Evolutionary conservation across 202 grass and related monocot genomes (phyloP).

Genomic region (Musa balbisiana): DNA sequence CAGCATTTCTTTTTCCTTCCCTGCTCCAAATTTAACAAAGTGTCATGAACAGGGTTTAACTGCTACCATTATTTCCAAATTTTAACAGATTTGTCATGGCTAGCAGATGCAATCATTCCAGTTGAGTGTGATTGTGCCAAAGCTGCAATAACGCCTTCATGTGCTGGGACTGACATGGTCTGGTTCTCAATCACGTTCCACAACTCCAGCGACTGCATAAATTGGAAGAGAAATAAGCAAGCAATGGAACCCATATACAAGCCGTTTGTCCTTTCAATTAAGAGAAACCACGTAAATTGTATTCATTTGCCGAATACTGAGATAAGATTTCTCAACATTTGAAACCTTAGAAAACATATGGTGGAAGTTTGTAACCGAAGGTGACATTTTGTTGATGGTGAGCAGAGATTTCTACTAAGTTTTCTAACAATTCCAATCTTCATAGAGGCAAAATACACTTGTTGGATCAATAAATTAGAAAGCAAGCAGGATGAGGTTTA

Average conservation of each 20-base stretch:
- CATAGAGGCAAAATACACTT: too few species aligned
- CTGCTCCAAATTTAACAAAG: too few species aligned
- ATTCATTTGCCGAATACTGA: too few species aligned
- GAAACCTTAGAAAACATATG: too few species aligned
- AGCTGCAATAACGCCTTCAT: constrained; percentile 68
- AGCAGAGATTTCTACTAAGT: too few species aligned
- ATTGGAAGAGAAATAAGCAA: not conserved
- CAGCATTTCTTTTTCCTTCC: too few species aligned
- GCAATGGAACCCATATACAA: not conserved
- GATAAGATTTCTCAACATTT: too few species aligned
- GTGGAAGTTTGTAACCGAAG: not conserved
- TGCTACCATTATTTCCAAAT: constrained; percentile 57
- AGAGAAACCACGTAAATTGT: too few species aligned
- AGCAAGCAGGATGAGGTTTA: too few species aligned
- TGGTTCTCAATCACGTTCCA: constrained; percentile 58
- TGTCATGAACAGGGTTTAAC: not conserved
- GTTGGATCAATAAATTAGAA: too few species aligned
- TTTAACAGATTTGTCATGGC: constrained; percentile 81
- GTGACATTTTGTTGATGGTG: not conserved
- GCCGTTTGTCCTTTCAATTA: not conserved
- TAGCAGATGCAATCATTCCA: constrained; percentile 67
- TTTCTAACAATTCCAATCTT: too few species aligned
- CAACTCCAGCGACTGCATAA: constrained; percentile 69
- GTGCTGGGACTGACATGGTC: constrained; percentile 44
- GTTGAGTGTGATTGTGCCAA: constrained; percentile 48